Conservation (phyloP, 306 rosid genomes). For the Lablab purpureus region DNA sequence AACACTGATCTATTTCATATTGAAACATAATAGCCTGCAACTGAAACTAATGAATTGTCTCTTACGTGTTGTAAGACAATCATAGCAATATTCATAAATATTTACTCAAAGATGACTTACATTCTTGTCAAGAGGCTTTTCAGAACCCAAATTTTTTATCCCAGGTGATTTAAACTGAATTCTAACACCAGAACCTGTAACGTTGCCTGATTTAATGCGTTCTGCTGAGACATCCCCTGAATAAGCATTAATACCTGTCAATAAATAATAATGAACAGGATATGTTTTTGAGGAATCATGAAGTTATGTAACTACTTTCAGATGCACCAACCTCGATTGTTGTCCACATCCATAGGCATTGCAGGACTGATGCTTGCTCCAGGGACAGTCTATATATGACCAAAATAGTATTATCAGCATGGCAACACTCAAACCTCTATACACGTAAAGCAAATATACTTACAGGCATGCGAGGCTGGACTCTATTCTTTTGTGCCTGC, state of each 20-base stretch:
- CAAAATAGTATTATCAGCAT: conserved; percentile 44
- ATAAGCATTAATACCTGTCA: conserved; percentile 48
- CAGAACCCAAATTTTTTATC: conserved; percentile 61
- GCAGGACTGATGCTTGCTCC: conserved; percentile 69
- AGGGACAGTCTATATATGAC: conserved; percentile 61
- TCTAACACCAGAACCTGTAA: conserved; percentile 67
- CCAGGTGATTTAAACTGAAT: conserved; percentile 78
- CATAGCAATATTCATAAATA: not conserved
- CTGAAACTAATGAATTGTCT: not conserved
- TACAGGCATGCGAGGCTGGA: conserved; percentile 66
- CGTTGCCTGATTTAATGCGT: conserved; percentile 63
- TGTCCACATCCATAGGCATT: conserved; percentile 61
- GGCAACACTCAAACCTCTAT: conserved; percentile 5
- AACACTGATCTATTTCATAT: conserved; percentile 23
- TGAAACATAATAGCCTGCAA: conserved; percentile 12
- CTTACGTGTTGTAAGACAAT: conserved; percentile 7
- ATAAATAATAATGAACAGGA: conserved; percentile 26
- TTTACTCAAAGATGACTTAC: conserved; percentile 53
- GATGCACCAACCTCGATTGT: conserved; percentile 66
- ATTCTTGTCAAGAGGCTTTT: conserved; percentile 71
- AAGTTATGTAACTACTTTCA: not conserved
- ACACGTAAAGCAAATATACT: conserved; percentile 44
- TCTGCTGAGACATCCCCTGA: conserved; percentile 71
- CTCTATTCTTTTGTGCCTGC: conserved; percentile 80
- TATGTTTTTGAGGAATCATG: not conserved